Percentiles rank a stretch among this genome's conserved stretches.
Conservation (phyloP, 2,329 filamentous ascomycete species). For the Curvularia lunata region DNA sequence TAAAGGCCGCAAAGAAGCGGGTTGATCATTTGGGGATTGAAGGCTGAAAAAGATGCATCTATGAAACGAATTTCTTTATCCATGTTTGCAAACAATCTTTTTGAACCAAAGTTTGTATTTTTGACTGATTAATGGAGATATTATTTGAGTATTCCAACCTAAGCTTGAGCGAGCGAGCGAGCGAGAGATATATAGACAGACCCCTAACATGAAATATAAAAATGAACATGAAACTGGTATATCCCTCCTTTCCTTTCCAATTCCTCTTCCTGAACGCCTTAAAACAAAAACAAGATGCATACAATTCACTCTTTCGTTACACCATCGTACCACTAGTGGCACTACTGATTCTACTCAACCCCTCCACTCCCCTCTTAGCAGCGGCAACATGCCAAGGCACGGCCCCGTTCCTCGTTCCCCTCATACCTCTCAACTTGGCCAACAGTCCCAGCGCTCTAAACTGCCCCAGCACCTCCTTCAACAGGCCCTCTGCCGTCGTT, state of each 20-base stretch:
- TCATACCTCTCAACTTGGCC: conserved; percentile 69
- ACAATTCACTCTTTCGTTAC: not conserved
- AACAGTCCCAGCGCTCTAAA: conserved; percentile 73
- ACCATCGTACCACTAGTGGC: not conserved
- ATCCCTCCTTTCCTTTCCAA: not conserved
- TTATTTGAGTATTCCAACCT: not conserved
- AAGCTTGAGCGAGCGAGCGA: not conserved
- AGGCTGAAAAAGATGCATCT: conserved; percentile 11
- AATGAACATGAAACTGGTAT: not conserved
- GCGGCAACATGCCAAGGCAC: conserved; percentile 80
- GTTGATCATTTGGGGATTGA: conserved; percentile 49
- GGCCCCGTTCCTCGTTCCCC: conserved; percentile 62
- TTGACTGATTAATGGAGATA: not conserved
- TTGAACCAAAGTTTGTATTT: no score
- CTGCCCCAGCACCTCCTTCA: conserved; percentile 73
- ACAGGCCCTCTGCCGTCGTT: conserved; percentile 61
- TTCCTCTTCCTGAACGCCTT: not conserved
- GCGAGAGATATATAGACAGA: not conserved
- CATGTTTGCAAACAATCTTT: no score
- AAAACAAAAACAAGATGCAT: not conserved
- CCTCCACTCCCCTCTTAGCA: conserved; percentile 71
- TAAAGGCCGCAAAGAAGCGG: conserved; percentile 15
- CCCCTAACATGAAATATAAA: not conserved
- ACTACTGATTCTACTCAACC: conserved; percentile 51
- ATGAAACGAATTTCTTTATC: no score